Evolutionary conservation across 306 rosid genomes (phyloP), one percentile per base, ranked within the genome.

Genomic region (Medicago ruthenica): DNA sequence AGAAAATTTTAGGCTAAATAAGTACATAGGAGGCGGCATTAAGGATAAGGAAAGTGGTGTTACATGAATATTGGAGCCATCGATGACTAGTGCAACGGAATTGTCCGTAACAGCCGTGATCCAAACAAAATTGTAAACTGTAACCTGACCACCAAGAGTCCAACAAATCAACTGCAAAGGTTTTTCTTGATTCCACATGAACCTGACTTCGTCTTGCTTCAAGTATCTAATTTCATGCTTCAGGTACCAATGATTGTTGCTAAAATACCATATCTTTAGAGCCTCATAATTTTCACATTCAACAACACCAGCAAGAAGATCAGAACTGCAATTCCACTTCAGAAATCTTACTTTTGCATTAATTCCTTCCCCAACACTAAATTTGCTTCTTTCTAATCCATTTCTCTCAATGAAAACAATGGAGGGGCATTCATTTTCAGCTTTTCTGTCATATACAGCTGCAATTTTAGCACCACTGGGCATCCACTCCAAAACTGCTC

Each of bases 271-370:
- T 67, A 92, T 82, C 85, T 91, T 92, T 59, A 92, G 13, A 76
- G 90, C 86, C 20, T 95, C 98, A 76, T 90, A 84, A 64, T 71
- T 79, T 75, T 79, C 91, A 80, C 90, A 85, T 83, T 87, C 87
- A 78, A 92, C 93, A 76, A 90, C 54, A 37, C 96, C 97, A 15
- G 96, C 98, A 67, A 95, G 96, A 80, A 92, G 93, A 89, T 95
- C 98, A n/a, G 99, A 95, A 79, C 87, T 92, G 83, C 98, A 92
- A 88, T 92, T 95, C 99, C 99, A 95, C 85, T 82, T 89, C 54
- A 95, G 81, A 83, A 62, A 71, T 41, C 88, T 89, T 39, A 95
- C 78, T 18, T 83, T 85, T 13, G 92, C 86, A 79, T 81, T 62
- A 12, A 64, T 54, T 72, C 77, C 86, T 70, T 89, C 99, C 15